These are phyloP conservation scores for Ampelomyces quisqualis DNA, from an alignment of 2,329 filamentous ascomycete species.

Conservation along the genomic window DNA sequence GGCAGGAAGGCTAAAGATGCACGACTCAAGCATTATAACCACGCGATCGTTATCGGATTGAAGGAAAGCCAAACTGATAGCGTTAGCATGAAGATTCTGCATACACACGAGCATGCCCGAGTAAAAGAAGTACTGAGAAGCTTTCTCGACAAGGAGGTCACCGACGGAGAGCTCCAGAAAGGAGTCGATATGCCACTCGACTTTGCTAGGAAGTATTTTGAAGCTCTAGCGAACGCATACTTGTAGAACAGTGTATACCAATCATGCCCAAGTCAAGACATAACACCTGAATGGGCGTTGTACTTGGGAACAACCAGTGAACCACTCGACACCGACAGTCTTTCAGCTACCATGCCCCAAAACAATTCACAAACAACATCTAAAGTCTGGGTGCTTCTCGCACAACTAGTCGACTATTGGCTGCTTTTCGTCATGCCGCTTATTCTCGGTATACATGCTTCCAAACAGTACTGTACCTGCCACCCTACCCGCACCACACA, in stretches of 20 bases:
- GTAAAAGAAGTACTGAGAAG: too few species aligned
- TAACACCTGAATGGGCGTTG: neutral
- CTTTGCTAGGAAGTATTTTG: constrained; percentile 34
- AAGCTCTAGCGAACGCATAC: constrained; percentile 28
- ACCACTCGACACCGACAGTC: neutral
- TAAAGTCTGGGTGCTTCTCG: constrained; percentile 55
- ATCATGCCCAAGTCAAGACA: too few species aligned
- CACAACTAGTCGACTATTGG: constrained; percentile 45
- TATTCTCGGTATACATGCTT: constrained; percentile 55
- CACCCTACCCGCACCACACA: constrained; percentile 39
- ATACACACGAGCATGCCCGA: too few species aligned
- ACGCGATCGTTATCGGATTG: constrained; percentile 69
- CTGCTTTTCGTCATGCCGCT: constrained; percentile 41
- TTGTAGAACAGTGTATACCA: too few species aligned
- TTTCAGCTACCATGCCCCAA: neutral
- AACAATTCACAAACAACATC: neutral
- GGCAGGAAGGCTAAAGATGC: constrained; percentile 72
- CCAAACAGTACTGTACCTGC: constrained; percentile 38
- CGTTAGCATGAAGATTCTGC: constrained; percentile 34
- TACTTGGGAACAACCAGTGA: too few species aligned
- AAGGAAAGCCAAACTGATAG: constrained; percentile 30
- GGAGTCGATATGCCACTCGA: constrained; percentile 17
- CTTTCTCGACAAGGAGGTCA: constrained; percentile 16
- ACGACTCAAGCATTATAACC: constrained; percentile 68
- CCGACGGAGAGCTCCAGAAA: constrained; percentile 17